Base-by-base conservation (phyloP, 768 basidiomycete genomes). In the Suillus subaureus region DNA sequence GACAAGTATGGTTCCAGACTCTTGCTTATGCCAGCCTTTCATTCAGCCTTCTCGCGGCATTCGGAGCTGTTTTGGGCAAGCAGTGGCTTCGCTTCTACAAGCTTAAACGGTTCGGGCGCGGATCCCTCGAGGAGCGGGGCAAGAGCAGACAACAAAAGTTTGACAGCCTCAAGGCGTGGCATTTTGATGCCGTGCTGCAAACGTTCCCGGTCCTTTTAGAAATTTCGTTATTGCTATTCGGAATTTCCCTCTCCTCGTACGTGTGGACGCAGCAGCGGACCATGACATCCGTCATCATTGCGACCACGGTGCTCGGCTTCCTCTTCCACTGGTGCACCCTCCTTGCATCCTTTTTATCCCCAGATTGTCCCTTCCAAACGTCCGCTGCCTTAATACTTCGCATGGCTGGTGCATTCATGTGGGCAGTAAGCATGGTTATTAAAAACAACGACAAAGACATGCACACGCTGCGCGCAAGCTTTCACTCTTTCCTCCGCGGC, bases 51-150 rank as follows among this genome's bases (percentile, higher is more conserved):
- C 61, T 69, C 33, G 68, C 68, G 33, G 68, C 68, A 28, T 58
- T 69, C 23, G 68, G 68, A 18, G 68, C 69, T 4, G 61, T 69
- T 52, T 37, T 69, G 39, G 68, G 68, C 26, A 69, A 69, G 39
- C 68, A 69, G 35, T 69, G 68, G 68, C 62, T 63, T n/a, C 39
- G 52, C 13, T 37, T 61, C 37, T 68, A 60, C 51, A 62, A 37
- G 21, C 61, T 49, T 11, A n/a, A n/a, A 7, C 62, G 62, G n/a
- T 56, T n/a, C 28, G 47, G 40, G 31, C 26, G 40, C 18, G 67
- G 67, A 28, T 64, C 60, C 28, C 45, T 68, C 16, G 66, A 49
- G 37, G 67, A 68, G 9, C 67, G 28, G 33, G 60, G 67, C 6
- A 67, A 23, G 39, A 43, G 21, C 51, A 45, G 67, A 18, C 67